Evolutionary conservation across 257 asterid genomes (phyloP).

Genomic region (Scutellaria minor): DNA sequence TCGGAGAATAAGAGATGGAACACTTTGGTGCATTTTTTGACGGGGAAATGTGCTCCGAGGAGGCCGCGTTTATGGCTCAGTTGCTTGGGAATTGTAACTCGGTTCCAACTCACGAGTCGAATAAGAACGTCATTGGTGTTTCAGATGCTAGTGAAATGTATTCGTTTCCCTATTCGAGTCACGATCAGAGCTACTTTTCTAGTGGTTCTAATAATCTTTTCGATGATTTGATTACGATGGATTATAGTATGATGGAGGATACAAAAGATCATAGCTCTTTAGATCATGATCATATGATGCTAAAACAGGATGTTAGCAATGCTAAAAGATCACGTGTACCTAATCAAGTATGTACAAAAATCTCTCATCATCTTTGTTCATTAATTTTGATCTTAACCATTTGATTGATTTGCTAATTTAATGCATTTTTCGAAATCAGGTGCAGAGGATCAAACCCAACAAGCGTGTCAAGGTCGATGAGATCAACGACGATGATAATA

Average conservation of each 20-base stretch:
- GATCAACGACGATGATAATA: slow-evolving; percentile 6
- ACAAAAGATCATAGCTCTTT: not conserved
- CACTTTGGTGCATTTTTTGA: slow-evolving; percentile 37
- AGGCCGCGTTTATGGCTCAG: slow-evolving; percentile 65
- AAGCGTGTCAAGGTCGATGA: slow-evolving; percentile 37
- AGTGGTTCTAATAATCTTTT: slow-evolving; percentile 34
- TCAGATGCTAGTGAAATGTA: slow-evolving; percentile 24
- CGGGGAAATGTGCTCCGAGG: slow-evolving; percentile 54
- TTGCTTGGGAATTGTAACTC: slow-evolving; percentile 48
- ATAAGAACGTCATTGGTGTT: slow-evolving; percentile 35
- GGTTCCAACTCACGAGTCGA: slow-evolving; percentile 23
- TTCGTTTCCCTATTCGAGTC: slow-evolving; percentile 31
- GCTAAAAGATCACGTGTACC: slow-evolving; percentile 49
- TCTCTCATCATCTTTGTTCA: not conserved
- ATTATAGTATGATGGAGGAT: slow-evolving; percentile 28
- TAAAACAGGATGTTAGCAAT: not conserved
- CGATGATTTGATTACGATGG: slow-evolving; percentile 35
- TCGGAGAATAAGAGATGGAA: slow-evolving; percentile 47
- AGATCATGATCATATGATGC: not conserved
- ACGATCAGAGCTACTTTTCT: slow-evolving; percentile 35
- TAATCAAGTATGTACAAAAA: slow-evolving; percentile 35
- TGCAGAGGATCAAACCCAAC: slow-evolving; percentile 44
- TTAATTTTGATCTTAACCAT: no score
- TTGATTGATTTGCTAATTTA: no score
- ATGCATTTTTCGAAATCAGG: slow-evolving; percentile 34